Conservation (phyloP, 2,329 filamentous ascomycete genomes). For the Didymella glomerata region DNA sequence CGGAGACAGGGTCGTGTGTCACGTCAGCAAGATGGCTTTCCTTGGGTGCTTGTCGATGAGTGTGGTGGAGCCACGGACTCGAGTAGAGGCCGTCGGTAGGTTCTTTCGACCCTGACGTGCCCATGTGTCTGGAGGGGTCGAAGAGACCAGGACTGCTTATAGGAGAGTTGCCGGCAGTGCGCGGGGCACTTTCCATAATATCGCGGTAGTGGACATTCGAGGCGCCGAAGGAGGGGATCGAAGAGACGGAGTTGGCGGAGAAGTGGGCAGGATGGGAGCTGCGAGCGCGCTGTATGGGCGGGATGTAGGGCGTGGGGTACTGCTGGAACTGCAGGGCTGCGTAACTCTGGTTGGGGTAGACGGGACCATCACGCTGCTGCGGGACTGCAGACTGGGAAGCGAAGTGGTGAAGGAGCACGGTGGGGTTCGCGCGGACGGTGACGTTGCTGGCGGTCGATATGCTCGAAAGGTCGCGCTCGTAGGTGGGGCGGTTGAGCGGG, state of each 20-base stretch:
- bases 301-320: constrained; percentile 48
- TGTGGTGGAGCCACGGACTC: constrained; percentile 60
- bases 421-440: constrained; percentile 50
- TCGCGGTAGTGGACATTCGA: constrained; percentile 43
- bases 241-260: constrained; percentile 48
- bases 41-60: constrained; percentile 59
- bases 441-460: constrained; percentile 54
- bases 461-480: constrained; percentile 54
- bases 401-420: constrained; percentile 23
- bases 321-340: constrained; percentile 59
- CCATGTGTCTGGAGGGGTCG: constrained; percentile 46
- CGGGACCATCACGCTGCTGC: constrained; percentile 45
- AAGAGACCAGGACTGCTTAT: constrained; percentile 59
- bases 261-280: constrained; percentile 55
- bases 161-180: constrained; percentile 58
- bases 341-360: constrained; percentile 61
- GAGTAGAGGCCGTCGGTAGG: constrained; percentile 55
- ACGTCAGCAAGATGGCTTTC: constrained; percentile 88
- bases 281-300: constrained; percentile 52
- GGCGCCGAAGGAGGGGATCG: constrained; percentile 53
- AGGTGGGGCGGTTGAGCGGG: constrained; percentile 46
- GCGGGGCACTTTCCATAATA: constrained; percentile 51
- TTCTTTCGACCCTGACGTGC: constrained; percentile 40
- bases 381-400: constrained; percentile 18
- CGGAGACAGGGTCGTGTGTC: constrained; percentile 86